Base-by-base conservation (phyloP, 495 filamentous ascomycete species). In the Rostrohypoxylon terebratum region DNA sequence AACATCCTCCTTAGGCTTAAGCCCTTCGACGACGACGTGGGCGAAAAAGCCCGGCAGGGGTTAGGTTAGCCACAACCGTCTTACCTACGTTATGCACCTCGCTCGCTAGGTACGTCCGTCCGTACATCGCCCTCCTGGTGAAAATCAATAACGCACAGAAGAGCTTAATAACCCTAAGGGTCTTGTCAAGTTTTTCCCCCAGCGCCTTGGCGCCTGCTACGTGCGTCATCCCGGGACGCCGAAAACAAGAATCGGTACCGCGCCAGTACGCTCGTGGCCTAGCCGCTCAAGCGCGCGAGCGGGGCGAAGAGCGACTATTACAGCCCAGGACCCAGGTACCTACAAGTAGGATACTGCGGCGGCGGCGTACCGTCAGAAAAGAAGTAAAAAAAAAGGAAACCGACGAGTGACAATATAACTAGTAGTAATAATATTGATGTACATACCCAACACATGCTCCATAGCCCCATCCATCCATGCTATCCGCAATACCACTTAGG, bases 161-260 rank as follows among this genome's bases (percentile, higher is more conserved):
- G n/a, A n/a, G n/a, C n/a, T n/a, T n/a, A n/a, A n/a, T n/a, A n/a
- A n/a, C n/a, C 16, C 23, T 50, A 50, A 10, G 48, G 48, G 48
- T 53, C 48, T 53, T 53, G 48, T 53, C 48, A 53, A 53, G 23
- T 23, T 50, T 48, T 51, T 28, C 48, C 21, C 47, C n/a, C 31
- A 13, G 31, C 51, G 51, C 63, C 63, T 31, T 59, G 59, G 63
- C 31, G 63, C 53, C 36, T 58, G 11, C 51, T 36, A 57, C 63
- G 28, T 66, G 55, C 63, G 63, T 59, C 63, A 66, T 66, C 2
- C 53, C 18, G 28, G 63, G 31, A 34, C 33, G 31, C 42, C 20
- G 13, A 38, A 50, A 59, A 34, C 40, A 55, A n/a, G 14, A 53
- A 38, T 11, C 47, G 31, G 18, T 14, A 33, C 28, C 51, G 51